Conservation (phyloP, 345 rosid genomes). For the Eucalyptus urophylla region DNA sequence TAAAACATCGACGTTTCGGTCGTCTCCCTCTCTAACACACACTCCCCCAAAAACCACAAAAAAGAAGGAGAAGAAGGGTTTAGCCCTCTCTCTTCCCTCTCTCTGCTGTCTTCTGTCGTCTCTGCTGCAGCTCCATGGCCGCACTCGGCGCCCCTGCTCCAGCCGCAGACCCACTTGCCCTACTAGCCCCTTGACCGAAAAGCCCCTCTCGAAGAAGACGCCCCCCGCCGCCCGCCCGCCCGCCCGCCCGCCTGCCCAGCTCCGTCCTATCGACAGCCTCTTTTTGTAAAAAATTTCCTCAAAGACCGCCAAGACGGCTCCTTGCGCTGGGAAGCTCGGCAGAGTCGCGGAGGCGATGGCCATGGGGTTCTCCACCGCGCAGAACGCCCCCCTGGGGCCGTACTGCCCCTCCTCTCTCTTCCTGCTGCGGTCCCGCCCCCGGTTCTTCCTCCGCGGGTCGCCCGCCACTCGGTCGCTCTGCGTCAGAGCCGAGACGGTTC, state of each 20-base stretch:
- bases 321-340: constrained; percentile 37
- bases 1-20: neutral
- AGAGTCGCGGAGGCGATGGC: constrained; percentile 27
- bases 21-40: too few species aligned
- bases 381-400: constrained; percentile 21
- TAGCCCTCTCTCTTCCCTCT: neutral
- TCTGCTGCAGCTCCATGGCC: neutral
- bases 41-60: neutral
- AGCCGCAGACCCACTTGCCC: constrained; percentile 16
- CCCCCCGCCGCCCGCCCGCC: neutral
- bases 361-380: constrained; percentile 45
- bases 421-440: constrained; percentile 16
- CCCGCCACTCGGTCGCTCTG: neutral
- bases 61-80: neutral
- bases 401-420: constrained; percentile 22
- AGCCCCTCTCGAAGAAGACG: neutral
- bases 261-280: neutral
- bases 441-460: neutral
- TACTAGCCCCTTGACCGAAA: neutral
- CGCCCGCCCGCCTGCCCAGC: too few species aligned
- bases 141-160: neutral
- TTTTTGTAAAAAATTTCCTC: neutral
- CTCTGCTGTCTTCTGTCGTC: neutral
- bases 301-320: constrained; percentile 23
- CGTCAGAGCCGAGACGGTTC: neutral